Evolutionary conservation across 2,329 filamentous ascomycete species (phyloP).

Genomic region (Aspergillus sp.): DNA sequence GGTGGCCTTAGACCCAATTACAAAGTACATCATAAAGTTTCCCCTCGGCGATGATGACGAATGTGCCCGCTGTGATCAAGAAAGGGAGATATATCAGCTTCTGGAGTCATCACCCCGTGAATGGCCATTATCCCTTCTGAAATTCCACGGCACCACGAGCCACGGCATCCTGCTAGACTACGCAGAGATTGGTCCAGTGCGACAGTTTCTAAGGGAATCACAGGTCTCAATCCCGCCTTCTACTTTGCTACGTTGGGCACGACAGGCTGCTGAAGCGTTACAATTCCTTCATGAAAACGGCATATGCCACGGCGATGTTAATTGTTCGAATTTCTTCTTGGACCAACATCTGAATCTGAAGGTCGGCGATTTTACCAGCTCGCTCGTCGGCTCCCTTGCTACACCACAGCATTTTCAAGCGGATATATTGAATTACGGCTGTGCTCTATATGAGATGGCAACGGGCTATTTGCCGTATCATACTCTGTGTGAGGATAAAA

Average conservation of each 20-base stretch:
- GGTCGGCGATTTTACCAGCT: slow-evolving; percentile 7
- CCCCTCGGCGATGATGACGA: background rate
- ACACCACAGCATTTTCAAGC: background rate
- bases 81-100: slow-evolving; percentile 9
- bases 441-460: slow-evolving; percentile 5
- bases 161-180: slow-evolving; percentile 6
- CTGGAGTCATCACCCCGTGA: background rate
- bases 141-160: slow-evolving; percentile 1
- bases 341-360: slow-evolving; percentile 1
- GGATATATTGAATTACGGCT: slow-evolving; percentile 9
- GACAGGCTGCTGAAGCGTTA: slow-evolving; percentile 3
- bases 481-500: background rate
- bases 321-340: slow-evolving; percentile 9
- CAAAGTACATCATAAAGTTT: slow-evolving; percentile 8
- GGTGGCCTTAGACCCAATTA: slow-evolving; percentile 1
- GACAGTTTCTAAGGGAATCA: background rate
- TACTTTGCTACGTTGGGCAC: slow-evolving; percentile 5
- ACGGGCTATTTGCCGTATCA: slow-evolving; percentile 2
- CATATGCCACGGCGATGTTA: slow-evolving; percentile 5
- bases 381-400: background rate
- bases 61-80: background rate
- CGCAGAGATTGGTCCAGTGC: background rate
- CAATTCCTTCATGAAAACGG: slow-evolving; percentile 3
- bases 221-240: background rate
- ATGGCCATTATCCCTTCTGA: slow-evolving; percentile 1